Conservation (phyloP, 2,329 filamentous ascomycete genomes). For the Alternaria ventricosa region DNA sequence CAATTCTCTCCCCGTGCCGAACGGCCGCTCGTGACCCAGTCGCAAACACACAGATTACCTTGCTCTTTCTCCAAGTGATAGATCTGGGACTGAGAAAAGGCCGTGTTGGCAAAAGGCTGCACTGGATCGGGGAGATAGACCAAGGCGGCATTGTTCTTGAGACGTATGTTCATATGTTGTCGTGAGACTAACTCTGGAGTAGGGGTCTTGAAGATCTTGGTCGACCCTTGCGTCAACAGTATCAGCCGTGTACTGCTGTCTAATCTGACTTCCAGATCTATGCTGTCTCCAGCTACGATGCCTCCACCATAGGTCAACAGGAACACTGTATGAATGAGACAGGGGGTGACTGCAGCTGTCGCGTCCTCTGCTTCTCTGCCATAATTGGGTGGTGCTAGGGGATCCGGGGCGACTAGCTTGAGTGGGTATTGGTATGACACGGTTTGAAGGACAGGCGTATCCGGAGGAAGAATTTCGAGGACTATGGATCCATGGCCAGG, state of each 20-base stretch:
- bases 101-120: conserved; percentile 84
- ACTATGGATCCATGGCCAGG: conserved; percentile 82
- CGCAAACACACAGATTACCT: conserved; percentile 75
- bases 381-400: conserved; percentile 62
- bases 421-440: conserved; percentile 93
- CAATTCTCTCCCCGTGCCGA: conserved; percentile 86
- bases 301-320: conserved; percentile 94
- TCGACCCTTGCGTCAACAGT: conserved; percentile 74
- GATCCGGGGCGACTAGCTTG: conserved; percentile 85
- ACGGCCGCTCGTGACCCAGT: conserved; percentile 93
- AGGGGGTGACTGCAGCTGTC: conserved; percentile 26
- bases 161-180: conserved; percentile 57
- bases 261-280: conserved; percentile 74
- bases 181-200: conserved; percentile 54
- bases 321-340: conserved; percentile 77
- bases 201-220: conserved; percentile 90
- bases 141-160: conserved; percentile 59
- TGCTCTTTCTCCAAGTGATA: conserved; percentile 66
- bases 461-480: conserved; percentile 73
- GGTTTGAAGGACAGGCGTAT: conserved; percentile 72
- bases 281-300: conserved; percentile 83
- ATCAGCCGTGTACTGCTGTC: conserved; percentile 69
- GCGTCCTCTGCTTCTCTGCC: conserved; percentile 1
- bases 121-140: conserved; percentile 86
- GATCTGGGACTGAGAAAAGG: conserved; percentile 83